Base-by-base conservation (phyloP, 169 alveolate genomes). In the Eimeria tenella region DNA sequence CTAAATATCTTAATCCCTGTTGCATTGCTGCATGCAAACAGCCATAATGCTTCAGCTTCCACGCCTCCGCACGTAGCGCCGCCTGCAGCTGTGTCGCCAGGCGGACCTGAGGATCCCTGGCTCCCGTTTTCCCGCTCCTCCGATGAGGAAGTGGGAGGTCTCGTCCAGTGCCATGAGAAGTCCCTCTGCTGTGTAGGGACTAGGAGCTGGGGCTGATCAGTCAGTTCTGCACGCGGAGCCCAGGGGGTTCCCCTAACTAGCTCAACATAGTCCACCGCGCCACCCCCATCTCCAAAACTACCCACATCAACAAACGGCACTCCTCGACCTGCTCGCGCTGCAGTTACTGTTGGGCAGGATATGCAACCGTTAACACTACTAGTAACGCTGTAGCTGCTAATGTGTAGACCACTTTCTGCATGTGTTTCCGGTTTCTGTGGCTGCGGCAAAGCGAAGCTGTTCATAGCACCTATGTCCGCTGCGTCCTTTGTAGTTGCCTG, bases 21-120 rank as follows among this genome's bases (percentile, higher is more conserved):
- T 4, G 62, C 91, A 62, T 91, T 79, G 91, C 95, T 91, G 63
- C 83, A 60, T 21, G 95, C 95, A 62, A 91, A 91, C 50, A 91
- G 84, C 95, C 95, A 91, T 2, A 91, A 91, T 0, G 95, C 95
- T 17, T 56, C 92, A 5, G 95, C 95, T 23, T 31, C 58, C 4
- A 90, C 68, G 56, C 90, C 95, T 65, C 93, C 83, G 71, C 93
- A 65, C 17, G 58, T 10, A 0, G 50, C 9, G 31, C 9, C 65
- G 50, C 8, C 77, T 63, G 49, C 65, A 3, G 31, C 55, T 5
- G 53, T 52, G 17, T 13, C 73, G 55, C 71, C 73, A 4, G 73
- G 88, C 49, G 88, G 52, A 56, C 62, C 56, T 25, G 77, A 3
- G 63, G 90, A 4, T 58, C 84, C 84, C 58, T 10, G 62, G 15